Base-by-base conservation (phyloP, 257 asterid genomes). In the Marsdenia floribunda region DNA sequence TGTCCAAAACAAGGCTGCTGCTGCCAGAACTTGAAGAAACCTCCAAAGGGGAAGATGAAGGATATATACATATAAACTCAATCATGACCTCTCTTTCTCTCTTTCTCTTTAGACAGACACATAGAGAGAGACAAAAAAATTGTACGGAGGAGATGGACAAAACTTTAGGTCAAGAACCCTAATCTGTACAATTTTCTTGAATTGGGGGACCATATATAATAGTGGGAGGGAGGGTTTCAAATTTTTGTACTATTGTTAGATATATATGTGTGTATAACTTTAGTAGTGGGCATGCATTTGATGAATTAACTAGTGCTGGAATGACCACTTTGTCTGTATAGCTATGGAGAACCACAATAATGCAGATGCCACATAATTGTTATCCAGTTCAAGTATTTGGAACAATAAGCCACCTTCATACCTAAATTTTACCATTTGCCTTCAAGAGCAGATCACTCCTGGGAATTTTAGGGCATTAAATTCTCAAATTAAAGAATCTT, bases 131-230 rank as follows among this genome's bases (percentile, higher is more conserved):
- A 37, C 37, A 71, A 61, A 33, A 15, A 53, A 40, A 55, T 5
- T 46, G 52, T 52, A 47, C 58, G 49, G 75, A 71, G 3, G 4
- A 72, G 37, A 46, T 47, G 47, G 77, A 47, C 61, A 73, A 73
- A 46, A 16, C 4, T 29, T 12, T 75, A 65, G 59, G 79, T 76
- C 79, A 68, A 68, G 24, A 76, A 76, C 79, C 79, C 79, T 76
- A 76, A 76, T 4, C 18, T 55, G 67, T 55, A 42, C 38, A 13
- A 11, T 44, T 68, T 53, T 54, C 10, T 19, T 55, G 29, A 57
- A 44, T 8, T 26, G 42, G 26, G 50, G 74, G 74, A 54, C 68
- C 60, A 53, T 61, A 1, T 29, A 1, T 29, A 54, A 19, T 1
- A 49, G 18, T 3, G 16, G 4, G 2, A 49, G 13, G 42, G 42